phyloP scores from a whole-genome alignment of 108 stramenopile species.

The Fistulifera pelliculosa region DNA sequence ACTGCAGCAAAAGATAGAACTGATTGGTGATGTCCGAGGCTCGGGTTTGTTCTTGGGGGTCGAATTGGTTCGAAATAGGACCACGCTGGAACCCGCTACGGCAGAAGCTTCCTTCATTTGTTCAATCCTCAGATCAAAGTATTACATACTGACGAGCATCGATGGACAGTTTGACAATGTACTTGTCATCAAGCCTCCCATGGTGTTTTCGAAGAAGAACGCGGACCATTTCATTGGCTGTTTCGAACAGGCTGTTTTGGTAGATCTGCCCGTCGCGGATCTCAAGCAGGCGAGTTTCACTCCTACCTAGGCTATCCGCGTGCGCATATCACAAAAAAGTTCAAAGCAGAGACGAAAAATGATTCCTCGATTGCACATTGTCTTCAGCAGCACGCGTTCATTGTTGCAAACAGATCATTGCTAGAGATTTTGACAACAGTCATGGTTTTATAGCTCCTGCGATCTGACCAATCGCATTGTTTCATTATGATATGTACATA shows the following conservation, averaged over 20 bases:
- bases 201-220: slow-evolving; percentile 77
- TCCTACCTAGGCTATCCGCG: too few relatives aligned
- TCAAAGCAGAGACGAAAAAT: too few relatives aligned
- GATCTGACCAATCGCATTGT: too few relatives aligned
- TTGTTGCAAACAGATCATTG: too few relatives aligned
- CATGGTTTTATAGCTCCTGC: too few relatives aligned
- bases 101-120: slow-evolving; percentile 70
- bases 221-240: slow-evolving; percentile 56
- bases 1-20: slow-evolving; percentile 21
- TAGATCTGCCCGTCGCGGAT: slow-evolving; percentile 6
- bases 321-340: too few relatives aligned
- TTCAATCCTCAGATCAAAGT: slow-evolving; percentile 59
- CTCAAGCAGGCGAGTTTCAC: too few relatives aligned
- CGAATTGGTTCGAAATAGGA: slow-evolving; percentile 66
- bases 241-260: slow-evolving; percentile 34
- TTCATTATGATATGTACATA: too few relatives aligned
- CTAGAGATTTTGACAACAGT: too few relatives aligned
- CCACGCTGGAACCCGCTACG: slow-evolving; percentile 54
- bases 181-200: slow-evolving; percentile 90
- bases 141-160: slow-evolving; percentile 68
- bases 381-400: too few relatives aligned
- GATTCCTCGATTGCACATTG: too few relatives aligned
- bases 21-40: slow-evolving; percentile 92
- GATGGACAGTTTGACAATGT: slow-evolving; percentile 90
- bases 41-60: slow-evolving; percentile 90